phyloP scores from a whole-genome alignment of 1,284 basidiomycete species.

The Psilocybe mexicana region DNA sequence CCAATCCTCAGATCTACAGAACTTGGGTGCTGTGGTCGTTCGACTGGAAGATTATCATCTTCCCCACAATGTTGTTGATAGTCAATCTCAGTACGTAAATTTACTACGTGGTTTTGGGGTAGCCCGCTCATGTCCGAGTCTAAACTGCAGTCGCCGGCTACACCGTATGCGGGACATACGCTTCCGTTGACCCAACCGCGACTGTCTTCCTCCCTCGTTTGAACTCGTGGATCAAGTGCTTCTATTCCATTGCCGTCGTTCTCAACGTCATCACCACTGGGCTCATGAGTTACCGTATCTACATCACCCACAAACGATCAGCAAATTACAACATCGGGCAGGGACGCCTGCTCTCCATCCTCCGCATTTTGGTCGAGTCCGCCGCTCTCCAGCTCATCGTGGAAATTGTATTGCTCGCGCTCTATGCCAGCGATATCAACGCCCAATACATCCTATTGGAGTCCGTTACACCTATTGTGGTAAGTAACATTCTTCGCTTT shows the following conservation, averaged over 20 bases:
- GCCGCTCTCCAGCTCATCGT: not conserved
- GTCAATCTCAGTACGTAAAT: not conserved
- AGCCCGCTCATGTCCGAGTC: not conserved
- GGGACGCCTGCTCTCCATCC: not conserved
- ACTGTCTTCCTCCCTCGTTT: slow-evolving; percentile 1
- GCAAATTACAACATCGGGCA: not conserved
- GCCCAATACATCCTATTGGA: not conserved
- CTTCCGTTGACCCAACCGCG: not conserved
- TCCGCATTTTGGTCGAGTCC: not conserved
- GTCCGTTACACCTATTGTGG: not conserved
- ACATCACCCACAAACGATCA: not conserved
- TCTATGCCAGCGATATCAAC: not conserved
- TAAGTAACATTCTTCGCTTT: not conserved
- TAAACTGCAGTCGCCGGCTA: not conserved
- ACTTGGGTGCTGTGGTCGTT: not conserved
- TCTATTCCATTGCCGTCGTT: slow-evolving; percentile 1
- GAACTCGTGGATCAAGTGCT: slow-evolving; percentile 1
- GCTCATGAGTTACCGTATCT: not conserved
- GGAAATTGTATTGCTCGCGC: not conserved
- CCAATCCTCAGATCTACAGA: slow-evolving; percentile 1
- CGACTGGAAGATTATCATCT: not conserved
- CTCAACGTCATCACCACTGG: not conserved
- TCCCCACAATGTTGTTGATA: not conserved
- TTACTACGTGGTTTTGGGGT: not conserved
- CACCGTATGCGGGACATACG: not conserved